Base-by-base conservation (phyloP, 768 basidiomycete genomes). In the Phylloporus arenicola region DNA sequence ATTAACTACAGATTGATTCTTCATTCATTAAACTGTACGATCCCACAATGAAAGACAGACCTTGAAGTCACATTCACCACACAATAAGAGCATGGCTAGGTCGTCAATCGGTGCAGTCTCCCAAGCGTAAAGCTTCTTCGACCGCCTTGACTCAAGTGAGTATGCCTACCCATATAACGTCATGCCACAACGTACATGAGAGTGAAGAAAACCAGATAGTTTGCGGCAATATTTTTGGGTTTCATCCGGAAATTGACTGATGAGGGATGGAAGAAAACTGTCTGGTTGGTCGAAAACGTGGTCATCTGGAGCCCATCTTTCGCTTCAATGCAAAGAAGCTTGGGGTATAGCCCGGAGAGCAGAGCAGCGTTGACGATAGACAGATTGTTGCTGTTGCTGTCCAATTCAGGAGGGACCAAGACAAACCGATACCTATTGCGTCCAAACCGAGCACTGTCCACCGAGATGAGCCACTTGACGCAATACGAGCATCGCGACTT, bases 81-180 rank as follows among this genome's bases (percentile, higher is more conserved):
- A 97, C 1, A 97, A 70, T 16, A 97, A 72, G 24, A 91, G 62
- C 45, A 98, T 65, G 4, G 90, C 81, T 24, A 88, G 67, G 57
- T 95, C 90, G 55, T 96, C 89, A 8, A 89, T 80, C 6, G 92
- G 89, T 6, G 90, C 84, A 0, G 87, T 92, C 68, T 98, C 95
- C 92, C 92, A 96, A 16, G 80, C 88, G 68, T 91, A 95, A 24
- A 94, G 69, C 64, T 83, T 92, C 70, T 92, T 96, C 7, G 93
- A 94, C 63, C 92, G 92, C 91, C 92, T 92, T 47, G 41, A 52
- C 29, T 45, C 39, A 22, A 11, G 41, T 57, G 37, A 57, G 52
- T 19, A 61, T 13, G 4, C 20, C 42, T 20, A 27, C 20, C 5
- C 17, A 49, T 34, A 22, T 5, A 20, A 19, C 16, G 6, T 12